These are phyloP conservation scores for Hypoxylon trugodes DNA, from an alignment of 495 filamentous ascomycete species.

Conservation along the genomic window DNA sequence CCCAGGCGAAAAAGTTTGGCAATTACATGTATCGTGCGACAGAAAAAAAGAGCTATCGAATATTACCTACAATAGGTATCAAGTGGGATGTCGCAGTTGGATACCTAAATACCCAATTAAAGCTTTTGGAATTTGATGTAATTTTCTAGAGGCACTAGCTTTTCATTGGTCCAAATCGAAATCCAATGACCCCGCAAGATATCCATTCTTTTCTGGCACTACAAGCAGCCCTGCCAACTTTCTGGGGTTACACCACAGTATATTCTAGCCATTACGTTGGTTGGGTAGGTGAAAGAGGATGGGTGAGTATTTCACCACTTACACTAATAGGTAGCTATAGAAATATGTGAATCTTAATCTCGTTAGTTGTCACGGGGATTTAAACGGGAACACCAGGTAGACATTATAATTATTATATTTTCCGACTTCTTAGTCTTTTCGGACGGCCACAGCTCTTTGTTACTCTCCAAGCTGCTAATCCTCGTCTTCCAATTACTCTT, in stretches of 20 bases:
- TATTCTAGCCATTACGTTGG: no score
- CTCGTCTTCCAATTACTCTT: slow-evolving; percentile 81
- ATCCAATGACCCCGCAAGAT: slow-evolving; percentile 4
- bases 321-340: no score
- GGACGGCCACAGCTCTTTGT: slow-evolving; percentile 58
- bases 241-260: no score
- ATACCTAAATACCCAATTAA: slow-evolving; percentile 10
- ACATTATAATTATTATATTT: slow-evolving; percentile 21
- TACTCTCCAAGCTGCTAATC: slow-evolving; percentile 82
- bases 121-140: not conserved
- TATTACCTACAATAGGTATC: not conserved
- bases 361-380: not conserved
- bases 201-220: slow-evolving; percentile 17
- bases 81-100: not conserved
- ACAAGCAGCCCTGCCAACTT: not conserved
- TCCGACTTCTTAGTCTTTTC: slow-evolving; percentile 2
- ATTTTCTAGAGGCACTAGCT: not conserved
- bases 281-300: no score
- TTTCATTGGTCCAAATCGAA: not conserved
- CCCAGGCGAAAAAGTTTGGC: not conserved
- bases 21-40: slow-evolving; percentile 1
- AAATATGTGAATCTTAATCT: no score
- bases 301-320: no score
- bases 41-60: not conserved
- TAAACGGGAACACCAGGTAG: not conserved